These are phyloP conservation scores for Suillus americanus DNA, from an alignment of 768 basidiomycete genomes.

Conservation along the genomic window DNA sequence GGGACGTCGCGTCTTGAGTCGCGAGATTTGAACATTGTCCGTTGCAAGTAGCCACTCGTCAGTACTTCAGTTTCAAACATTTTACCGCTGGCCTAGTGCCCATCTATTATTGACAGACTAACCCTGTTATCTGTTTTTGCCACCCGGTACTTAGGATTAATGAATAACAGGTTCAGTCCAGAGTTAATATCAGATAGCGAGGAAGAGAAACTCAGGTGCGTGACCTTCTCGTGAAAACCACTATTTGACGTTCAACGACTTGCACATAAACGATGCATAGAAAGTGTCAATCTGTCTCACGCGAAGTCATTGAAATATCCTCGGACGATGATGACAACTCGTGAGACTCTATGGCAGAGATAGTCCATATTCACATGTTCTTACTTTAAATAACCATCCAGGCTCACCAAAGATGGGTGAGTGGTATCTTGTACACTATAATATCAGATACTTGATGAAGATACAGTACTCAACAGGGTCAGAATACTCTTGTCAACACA, in stretches of 20 bases:
- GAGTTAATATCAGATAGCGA: conserved; percentile 51
- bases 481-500: neutral
- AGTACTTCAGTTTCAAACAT: no score
- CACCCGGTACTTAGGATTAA: neutral
- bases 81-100: neutral
- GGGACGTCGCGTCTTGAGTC: neutral
- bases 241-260: neutral
- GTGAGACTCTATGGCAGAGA: conserved; percentile 24
- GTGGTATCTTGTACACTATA: neutral
- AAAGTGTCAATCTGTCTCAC: conserved; percentile 7
- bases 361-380: conserved; percentile 6
- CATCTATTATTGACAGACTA: neutral
- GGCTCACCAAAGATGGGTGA: neutral
- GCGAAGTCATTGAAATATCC: conserved; percentile 55
- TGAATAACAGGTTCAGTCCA: neutral
- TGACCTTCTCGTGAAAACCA: neutral
- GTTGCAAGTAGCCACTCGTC: neutral
- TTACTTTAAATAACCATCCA: conserved; percentile 8
- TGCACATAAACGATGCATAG: neutral
- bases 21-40: neutral
- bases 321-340: conserved; percentile 41
- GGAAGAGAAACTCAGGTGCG: conserved; percentile 41
- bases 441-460: neutral
- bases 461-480: neutral
- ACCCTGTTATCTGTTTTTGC: neutral